Base-by-base conservation (phyloP, 257 asterid genomes). In the Penstemon eatonii region DNA sequence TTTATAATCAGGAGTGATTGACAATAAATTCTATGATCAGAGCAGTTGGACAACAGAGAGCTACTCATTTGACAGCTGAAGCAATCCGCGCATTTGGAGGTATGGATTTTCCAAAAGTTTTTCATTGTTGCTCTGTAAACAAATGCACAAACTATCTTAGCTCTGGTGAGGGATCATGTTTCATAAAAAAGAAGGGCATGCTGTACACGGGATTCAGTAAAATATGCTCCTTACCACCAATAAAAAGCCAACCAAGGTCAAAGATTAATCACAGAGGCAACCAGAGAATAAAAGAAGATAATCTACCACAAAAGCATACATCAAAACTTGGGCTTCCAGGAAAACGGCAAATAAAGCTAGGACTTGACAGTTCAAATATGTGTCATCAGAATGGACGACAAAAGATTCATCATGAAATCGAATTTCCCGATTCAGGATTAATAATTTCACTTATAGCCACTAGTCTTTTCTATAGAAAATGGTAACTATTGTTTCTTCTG, bases 61-160 rank as follows among this genome's bases (percentile, higher is more conserved):
- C 73, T 71, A 56, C 72, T 51, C 86, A 59, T 83, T 84, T 73
- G 86, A 78, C 74, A 94, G 95, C 81, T 91, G 99, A 76, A 91
- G 86, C 73, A 94, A 74, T 74, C 98, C 99, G 6, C 96, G 95
- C 95, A 94, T 91, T 85, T 94, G 99, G 69, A 94, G 98, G 84
- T 91, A 94, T 1, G 99, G 99, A 84, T 94, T 94, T 79, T 94
- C 98, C 90, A 94, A 78, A 60, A 94, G 89, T 86, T 91, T 94
- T 81, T 94, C 99, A n/a, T 94, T 94, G 95, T 94, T 94, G 81
- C 97, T 94, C 99, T 94, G 95, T 73, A 78, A 65, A 68, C 56
- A 57, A 51, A 85, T 77, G 73, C 73, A 68, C 8, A 76, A 68
- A 66, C 41, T 38, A 78, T 45, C 63, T 67, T 66, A 65, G 68